Evolutionary conservation across 2,329 filamentous ascomycete species (phyloP), one percentile per base, ranked within the genome.

Genomic region (Penicillium expansum): DNA sequence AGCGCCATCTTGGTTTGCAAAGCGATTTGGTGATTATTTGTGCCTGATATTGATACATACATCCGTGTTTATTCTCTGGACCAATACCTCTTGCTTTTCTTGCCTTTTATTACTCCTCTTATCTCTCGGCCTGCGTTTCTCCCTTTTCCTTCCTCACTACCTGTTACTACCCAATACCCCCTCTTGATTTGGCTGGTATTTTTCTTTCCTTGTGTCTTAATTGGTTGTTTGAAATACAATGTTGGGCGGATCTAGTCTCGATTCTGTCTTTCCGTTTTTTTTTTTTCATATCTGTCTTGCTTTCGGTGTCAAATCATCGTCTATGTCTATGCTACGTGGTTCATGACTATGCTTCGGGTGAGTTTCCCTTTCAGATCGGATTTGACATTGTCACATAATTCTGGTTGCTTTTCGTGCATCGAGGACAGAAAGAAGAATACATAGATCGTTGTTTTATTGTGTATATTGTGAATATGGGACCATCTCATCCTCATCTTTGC

Each of bases 171-270:
- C 44, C 55, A 65, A 66, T 65, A 65, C 62, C 64, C 63, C 57
- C 33, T 33, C 38, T 60, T 60, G 43, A 52, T 50, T 59, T 60
- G 63, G 62, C 48, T 62, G 61, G 62, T 65, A 65, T 61, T 49
- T 58, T 57, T 55, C 57, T 58, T 48, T 61, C 56, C 7, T 59
- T 62, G 45, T 53, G n/a, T 32, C 24, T 54, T 44, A 48, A 53
- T 53, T 32, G 24, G 27, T 56, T 42, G 32, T 55, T 42, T 50
- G 24, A 43, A 52, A 47, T 59, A 52, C 47, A 50, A 42, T 48
- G 11, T n/a, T 56, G 47, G 48, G 52, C 43, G 37, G 48, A 42
- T 47, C 32, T 52, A 50, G 35, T 29, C 29, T 35, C 30, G 22
- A 35, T 41, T 44, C 41, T 44, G 18, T 24, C 38, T 48, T 35